These are phyloP conservation scores for Cladophialophora yegresii DNA, from an alignment of 2,329 filamentous ascomycete species.

Conservation along the genomic window DNA sequence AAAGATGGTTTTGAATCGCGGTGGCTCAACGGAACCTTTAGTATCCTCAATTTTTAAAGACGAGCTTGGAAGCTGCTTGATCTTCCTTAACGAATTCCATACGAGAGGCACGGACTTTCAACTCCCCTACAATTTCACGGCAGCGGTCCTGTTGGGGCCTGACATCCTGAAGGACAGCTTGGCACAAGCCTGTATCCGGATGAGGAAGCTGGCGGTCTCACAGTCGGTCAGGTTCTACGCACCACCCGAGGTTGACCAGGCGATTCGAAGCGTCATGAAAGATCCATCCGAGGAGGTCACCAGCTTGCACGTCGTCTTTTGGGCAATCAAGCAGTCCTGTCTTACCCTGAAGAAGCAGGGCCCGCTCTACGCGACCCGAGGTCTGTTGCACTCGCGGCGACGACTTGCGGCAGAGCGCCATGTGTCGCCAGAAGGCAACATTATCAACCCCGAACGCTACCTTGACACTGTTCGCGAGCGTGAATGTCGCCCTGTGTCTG, in stretches of 20 bases:
- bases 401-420: conserved; percentile 8
- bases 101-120: conserved; percentile 70
- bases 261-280: too few species aligned
- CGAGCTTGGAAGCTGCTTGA: conserved; percentile 60
- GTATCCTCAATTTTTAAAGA: conserved; percentile 60
- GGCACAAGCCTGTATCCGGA: conserved; percentile 64
- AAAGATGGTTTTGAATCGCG: conserved; percentile 40
- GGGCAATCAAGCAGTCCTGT: too few species aligned
- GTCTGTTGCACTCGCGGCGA: too few species aligned
- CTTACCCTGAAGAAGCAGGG: too few species aligned
- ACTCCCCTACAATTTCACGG: conserved; percentile 60
- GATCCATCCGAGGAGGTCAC: too few species aligned
- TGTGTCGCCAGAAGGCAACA: not conserved
- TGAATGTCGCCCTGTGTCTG: too few species aligned
- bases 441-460: conserved; percentile 11
- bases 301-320: too few species aligned
- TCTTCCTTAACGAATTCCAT: conserved; percentile 71
- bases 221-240: conserved; percentile 67
- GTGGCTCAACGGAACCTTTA: conserved; percentile 43
- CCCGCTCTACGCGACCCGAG: too few species aligned
- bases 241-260: too few species aligned
- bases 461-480: conserved; percentile 54
- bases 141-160: conserved; percentile 67
- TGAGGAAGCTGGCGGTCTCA: conserved; percentile 67
- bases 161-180: conserved; percentile 64